phyloP scores from a whole-genome alignment of 495 filamentous ascomycete species.

The Choiromyces venosus region DNA sequence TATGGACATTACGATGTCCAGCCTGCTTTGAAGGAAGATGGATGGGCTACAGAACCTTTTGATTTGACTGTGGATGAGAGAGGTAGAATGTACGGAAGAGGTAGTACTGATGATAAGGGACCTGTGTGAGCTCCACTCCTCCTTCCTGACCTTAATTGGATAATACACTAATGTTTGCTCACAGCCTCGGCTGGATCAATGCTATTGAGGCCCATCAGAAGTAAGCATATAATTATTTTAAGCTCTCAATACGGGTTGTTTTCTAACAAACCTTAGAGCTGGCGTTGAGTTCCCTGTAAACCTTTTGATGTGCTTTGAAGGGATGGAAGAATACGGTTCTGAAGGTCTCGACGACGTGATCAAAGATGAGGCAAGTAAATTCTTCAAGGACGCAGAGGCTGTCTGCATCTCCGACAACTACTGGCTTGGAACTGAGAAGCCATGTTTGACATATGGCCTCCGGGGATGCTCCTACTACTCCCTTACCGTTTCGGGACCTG shows the following conservation, averaged over 20 bases:
- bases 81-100: conserved; percentile 90
- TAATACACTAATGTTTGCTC: conserved; percentile 12
- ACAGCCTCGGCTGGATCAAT: conserved; percentile 81
- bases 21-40: conserved; percentile 85
- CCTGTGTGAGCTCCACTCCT: conserved; percentile 56
- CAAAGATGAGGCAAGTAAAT: conserved; percentile 76
- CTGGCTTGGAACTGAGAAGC: conserved; percentile 98
- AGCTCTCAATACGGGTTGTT: neutral
- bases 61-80: conserved; percentile 75
- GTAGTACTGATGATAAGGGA: conserved; percentile 96
- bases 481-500: conserved; percentile 78
- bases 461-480: conserved; percentile 96
- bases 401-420: conserved; percentile 99
- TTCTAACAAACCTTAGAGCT: conserved; percentile 46
- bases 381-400: conserved; percentile 89
- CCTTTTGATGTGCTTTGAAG: conserved; percentile 98
- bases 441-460: conserved; percentile 96
- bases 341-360: conserved; percentile 96
- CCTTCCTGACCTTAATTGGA: neutral
- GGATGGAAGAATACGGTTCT: conserved; percentile 98
- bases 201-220: conserved; percentile 95
- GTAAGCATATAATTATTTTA: conserved; percentile 19
- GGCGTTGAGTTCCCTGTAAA: conserved; percentile 95
- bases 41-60: conserved; percentile 96
- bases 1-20: conserved; percentile 99